Percentiles rank a stretch among this genome's conserved stretches.
Evolutionary conservation across 441 rosid species (phyloP).

Genomic region (Syzygium malaccense): DNA sequence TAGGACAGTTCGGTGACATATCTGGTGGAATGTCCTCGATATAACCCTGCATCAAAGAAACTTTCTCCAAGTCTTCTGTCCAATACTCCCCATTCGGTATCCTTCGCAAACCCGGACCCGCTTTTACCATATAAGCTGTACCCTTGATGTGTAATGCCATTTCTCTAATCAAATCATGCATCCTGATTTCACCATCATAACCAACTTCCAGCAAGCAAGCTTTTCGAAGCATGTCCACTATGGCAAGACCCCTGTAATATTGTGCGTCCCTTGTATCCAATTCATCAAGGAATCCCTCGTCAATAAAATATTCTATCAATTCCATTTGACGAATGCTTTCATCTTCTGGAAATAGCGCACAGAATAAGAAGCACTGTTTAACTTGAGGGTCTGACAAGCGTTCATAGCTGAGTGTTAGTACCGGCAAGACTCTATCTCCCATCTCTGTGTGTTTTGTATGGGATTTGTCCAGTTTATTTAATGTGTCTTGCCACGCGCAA

Average conservation of each 20-base stretch:
- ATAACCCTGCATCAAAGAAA: neutral
- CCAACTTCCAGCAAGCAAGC: constrained; percentile 4
- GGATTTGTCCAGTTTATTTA: neutral
- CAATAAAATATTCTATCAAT: constrained; percentile 9
- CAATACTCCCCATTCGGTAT: neutral
- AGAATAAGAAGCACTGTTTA: constrained; percentile 8
- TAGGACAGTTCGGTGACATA: neutral
- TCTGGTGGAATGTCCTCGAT: neutral
- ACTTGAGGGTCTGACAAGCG: neutral
- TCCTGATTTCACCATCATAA: neutral
- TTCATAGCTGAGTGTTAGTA: constrained; percentile 2
- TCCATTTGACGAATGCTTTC: neutral
- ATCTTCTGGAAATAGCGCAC: constrained; percentile 20
- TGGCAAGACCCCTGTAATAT: constrained; percentile 2
- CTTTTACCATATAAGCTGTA: neutral
- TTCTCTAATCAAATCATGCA: constrained; percentile 24
- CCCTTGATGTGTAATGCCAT: neutral
- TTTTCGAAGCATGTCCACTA: constrained; percentile 13
- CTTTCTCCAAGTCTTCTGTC: neutral
- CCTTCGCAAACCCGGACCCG: neutral
- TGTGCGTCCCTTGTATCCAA: neutral
- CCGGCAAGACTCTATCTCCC: neutral
- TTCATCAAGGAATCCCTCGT: constrained; percentile 6
- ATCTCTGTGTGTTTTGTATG: neutral
- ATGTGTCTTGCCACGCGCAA: constrained; percentile 1